A percentile compares a stretch with the other conserved stretches of the same genome.
Conservation (phyloP, 2,329 filamentous ascomycete genomes). For the Nigrospora osmanthi region DNA sequence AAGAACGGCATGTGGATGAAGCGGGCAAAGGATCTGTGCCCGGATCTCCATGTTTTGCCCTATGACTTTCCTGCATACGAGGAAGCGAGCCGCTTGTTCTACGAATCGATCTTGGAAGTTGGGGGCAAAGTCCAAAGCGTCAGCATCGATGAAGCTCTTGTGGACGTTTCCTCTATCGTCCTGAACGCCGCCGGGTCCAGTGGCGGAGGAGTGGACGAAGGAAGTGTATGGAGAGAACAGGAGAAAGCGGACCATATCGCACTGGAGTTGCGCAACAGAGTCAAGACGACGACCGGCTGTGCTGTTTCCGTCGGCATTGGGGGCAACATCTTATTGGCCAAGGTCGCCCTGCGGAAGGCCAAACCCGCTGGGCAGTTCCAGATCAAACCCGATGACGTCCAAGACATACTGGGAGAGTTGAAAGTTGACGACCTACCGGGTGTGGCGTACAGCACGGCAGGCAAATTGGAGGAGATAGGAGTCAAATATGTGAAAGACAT, state of each 20-base stretch:
- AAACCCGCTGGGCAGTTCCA: conserved; percentile 94
- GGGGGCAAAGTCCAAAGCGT: conserved; percentile 89
- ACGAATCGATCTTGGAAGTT: conserved; percentile 70
- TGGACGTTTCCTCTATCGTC: conserved; percentile 73
- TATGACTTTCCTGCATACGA: conserved; percentile 97
- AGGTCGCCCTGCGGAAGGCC: conserved; percentile 80
- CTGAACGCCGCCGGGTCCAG: conserved; percentile 57
- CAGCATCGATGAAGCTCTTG: conserved; percentile 88
- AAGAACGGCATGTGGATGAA: conserved; percentile 99
- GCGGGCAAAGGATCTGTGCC: conserved; percentile 71
- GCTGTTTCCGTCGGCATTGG: conserved; percentile 91
- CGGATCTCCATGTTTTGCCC: conserved; percentile 79
- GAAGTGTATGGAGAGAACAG: conserved; percentile 69
- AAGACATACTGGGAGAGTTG: conserved; percentile 69
- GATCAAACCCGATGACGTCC: conserved; percentile 70
- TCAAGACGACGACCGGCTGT: conserved; percentile 72
- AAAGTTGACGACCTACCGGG: conserved; percentile 79
- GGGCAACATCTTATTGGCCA: conserved; percentile 82
- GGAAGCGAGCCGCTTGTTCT: conserved; percentile 81
- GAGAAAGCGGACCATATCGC: conserved; percentile 69
- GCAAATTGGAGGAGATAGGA: conserved; percentile 81
- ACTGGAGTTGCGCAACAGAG: conserved; percentile 53
- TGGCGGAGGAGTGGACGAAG: conserved; percentile 57
- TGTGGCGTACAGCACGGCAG: conserved; percentile 82
- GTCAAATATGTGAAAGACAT: conserved; percentile 79